Evolutionary conservation across 176 grass and related monocot species (phyloP).

Genomic region (Elaeis guineensis): DNA sequence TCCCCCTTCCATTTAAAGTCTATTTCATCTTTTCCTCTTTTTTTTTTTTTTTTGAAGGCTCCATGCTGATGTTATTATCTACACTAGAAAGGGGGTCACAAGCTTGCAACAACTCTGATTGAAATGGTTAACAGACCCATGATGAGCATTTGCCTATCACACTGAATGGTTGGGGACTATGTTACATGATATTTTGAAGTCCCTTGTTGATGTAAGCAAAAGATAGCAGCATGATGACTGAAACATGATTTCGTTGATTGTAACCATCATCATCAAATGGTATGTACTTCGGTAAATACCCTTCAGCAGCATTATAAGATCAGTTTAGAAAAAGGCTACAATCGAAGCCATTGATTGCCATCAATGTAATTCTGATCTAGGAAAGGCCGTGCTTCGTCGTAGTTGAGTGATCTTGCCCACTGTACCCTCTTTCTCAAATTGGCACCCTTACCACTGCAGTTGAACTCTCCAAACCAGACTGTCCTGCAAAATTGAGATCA

Average conservation of each 20-base stretch:
- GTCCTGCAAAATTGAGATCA: slow-evolving; percentile 32
- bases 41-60: no score
- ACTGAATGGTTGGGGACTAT: slow-evolving; percentile 4
- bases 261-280: no score
- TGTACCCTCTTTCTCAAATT: slow-evolving; percentile 39
- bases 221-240: no score
- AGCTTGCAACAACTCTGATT: slow-evolving; percentile 15
- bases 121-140: slow-evolving; percentile 20
- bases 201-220: no score
- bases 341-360: slow-evolving; percentile 67
- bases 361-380: slow-evolving; percentile 58
- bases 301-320: no score
- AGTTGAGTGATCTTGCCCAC: slow-evolving; percentile 75
- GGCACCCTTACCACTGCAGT: slow-evolving; percentile 59
- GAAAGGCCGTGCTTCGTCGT: slow-evolving; percentile 63
- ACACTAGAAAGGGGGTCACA: background rate
- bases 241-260: no score
- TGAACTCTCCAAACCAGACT: slow-evolving; percentile 66
- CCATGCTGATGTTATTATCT: no score
- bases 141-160: background rate
- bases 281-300: no score
- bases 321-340: slow-evolving; percentile 19
- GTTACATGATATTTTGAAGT: no score
- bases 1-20: no score
- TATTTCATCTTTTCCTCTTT: no score